Evolutionary conservation across 2,329 filamentous ascomycete species (phyloP).

Genomic region (Colletotrichum sp.): DNA sequence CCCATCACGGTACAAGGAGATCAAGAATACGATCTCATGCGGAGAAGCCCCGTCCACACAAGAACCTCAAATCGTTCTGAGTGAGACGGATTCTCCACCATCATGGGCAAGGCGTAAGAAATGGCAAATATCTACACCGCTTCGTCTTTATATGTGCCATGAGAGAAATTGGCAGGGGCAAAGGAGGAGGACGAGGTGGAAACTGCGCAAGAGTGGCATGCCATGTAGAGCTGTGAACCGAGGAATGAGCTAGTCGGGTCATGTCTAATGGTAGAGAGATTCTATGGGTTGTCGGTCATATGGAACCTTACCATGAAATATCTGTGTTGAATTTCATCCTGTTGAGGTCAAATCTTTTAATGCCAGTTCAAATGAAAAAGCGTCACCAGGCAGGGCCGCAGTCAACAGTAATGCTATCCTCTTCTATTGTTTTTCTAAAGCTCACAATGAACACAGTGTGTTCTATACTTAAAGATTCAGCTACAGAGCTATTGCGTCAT

Average conservation of each 20-base stretch:
- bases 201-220: background rate
- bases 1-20: background rate
- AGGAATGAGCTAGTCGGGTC: background rate
- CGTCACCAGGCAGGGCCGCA: too few species aligned
- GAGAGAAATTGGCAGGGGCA: background rate
- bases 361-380: too few species aligned
- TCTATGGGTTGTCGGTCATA: too few species aligned
- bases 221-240: rapidly evolving
- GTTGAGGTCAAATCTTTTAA: too few species aligned
- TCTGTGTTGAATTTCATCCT: too few species aligned
- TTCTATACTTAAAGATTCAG: rapidly evolving
- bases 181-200: background rate
- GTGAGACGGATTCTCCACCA: background rate
- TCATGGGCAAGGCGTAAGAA: background rate
- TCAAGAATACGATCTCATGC: background rate
- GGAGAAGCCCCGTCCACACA: too few species aligned
- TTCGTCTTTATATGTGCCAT: background rate
- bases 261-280: too few species aligned
- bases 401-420: too few species aligned
- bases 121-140: background rate
- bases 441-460: background rate
- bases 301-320: too few species aligned
- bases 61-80: background rate
- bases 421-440: too few species aligned
- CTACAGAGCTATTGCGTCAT: background rate